These are phyloP conservation scores for Bruguiera parviflora DNA, from an alignment of 345 rosid species.

Conservation along the genomic window DNA sequence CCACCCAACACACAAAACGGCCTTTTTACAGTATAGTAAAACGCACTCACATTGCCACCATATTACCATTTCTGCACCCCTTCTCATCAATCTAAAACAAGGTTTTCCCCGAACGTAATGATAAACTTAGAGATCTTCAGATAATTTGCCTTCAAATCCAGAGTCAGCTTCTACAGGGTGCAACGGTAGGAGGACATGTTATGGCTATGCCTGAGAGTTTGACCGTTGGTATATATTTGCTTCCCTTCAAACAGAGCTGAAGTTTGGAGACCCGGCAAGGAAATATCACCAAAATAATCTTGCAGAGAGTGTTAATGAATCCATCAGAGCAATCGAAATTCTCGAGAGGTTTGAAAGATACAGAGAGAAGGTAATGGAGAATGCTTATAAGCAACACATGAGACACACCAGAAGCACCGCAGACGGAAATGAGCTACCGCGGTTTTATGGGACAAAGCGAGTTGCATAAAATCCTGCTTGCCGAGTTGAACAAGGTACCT, in stretches of 20 bases:
- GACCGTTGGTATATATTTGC: neutral
- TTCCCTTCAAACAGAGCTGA: conserved; percentile 27
- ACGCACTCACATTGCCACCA: too few relatives aligned
- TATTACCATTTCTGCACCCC: too few relatives aligned
- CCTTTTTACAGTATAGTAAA: too few relatives aligned
- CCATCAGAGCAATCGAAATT: conserved; percentile 34
- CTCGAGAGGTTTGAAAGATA: conserved; percentile 40
- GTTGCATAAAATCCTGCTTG: conserved; percentile 40
- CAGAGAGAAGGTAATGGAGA: conserved; percentile 37
- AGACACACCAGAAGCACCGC: conserved; percentile 41
- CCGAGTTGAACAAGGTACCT: conserved; percentile 8
- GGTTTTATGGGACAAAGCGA: conserved; percentile 36
- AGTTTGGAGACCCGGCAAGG: conserved; percentile 44
- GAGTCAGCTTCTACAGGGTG: too few relatives aligned
- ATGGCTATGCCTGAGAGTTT: too few relatives aligned
- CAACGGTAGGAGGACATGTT: neutral
- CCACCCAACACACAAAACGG: too few relatives aligned
- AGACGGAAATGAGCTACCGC: conserved; percentile 48
- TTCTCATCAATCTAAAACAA: too few relatives aligned
- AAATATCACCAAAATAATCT: conserved; percentile 44
- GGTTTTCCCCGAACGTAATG: too few relatives aligned
- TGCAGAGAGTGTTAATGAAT: conserved; percentile 32
- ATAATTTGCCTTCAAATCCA: too few relatives aligned
- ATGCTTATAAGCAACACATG: conserved; percentile 20
- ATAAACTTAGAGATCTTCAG: too few relatives aligned